A percentile compares a stretch with the other conserved stretches of the same genome.
Evolutionary conservation across 331 rosid genomes (phyloP).

Genomic region (Malus hybrid): DNA sequence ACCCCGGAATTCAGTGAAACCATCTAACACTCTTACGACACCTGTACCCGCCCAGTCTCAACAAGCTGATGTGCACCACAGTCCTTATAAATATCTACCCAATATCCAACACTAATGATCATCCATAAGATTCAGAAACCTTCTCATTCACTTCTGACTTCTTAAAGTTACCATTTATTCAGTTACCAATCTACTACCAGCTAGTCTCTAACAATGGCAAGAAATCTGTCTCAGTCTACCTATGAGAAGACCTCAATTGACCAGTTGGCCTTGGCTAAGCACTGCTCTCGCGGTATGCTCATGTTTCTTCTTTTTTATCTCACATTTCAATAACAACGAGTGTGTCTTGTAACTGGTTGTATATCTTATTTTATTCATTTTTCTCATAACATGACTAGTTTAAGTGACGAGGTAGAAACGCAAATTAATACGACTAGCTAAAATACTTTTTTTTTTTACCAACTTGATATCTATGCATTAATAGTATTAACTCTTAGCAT

Average conservation of each 20-base stretch:
- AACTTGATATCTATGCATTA: background rate
- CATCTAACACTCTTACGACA: slow-evolving; percentile 38
- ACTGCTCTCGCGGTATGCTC: slow-evolving; percentile 56
- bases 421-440: too few species aligned
- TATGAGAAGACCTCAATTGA: slow-evolving; percentile 51
- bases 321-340: fast-evolving
- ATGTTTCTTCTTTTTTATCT: background rate
- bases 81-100: slow-evolving; percentile 36
- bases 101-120: slow-evolving; percentile 15
- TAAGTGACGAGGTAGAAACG: fast-evolving
- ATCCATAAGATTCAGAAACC: slow-evolving; percentile 14
- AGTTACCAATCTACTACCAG: background rate
- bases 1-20: slow-evolving; percentile 34
- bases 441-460: background rate
- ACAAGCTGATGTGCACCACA: background rate
- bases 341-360: too few species aligned
- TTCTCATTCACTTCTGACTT: background rate
- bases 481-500: background rate
- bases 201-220: slow-evolving; percentile 33
- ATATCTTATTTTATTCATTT: background rate
- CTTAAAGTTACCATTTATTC: background rate
- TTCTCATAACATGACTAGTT: too few species aligned
- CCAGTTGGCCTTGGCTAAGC: slow-evolving; percentile 80
- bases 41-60: background rate
- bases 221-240: slow-evolving; percentile 46